Percentiles rank a stretch among this genome's conserved stretches.
Evolutionary conservation across 257 asterid species (phyloP).

Genomic region (Voacanga thouarsii): DNA sequence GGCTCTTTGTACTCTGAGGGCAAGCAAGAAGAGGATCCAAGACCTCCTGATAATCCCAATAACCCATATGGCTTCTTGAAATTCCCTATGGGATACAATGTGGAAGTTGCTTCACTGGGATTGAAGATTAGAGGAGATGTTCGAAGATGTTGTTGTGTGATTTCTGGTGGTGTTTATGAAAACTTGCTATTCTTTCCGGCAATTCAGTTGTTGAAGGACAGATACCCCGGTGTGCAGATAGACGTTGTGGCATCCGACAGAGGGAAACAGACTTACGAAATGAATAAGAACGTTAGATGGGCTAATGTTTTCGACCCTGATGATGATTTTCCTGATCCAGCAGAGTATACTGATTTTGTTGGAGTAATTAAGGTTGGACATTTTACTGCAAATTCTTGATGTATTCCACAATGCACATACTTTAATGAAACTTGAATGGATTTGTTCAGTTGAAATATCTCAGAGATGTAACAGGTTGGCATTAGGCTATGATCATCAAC

Average conservation of each 20-base stretch:
- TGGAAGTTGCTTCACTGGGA: constrained; percentile 74
- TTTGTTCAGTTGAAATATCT: not conserved
- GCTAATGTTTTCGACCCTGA: constrained; percentile 59
- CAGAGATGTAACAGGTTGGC: not conserved
- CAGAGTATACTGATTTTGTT: constrained; percentile 64
- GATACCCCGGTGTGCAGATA: constrained; percentile 83
- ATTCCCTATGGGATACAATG: constrained; percentile 66
- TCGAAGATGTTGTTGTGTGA: constrained; percentile 74
- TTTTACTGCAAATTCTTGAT: not conserved
- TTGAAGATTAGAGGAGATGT: constrained; percentile 75
- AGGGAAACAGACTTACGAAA: constrained; percentile 74
- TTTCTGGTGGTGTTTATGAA: constrained; percentile 85
- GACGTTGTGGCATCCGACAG: constrained; percentile 59
- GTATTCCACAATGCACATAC: not conserved
- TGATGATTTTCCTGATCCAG: constrained; percentile 70
- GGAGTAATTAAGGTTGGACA: constrained; percentile 68
- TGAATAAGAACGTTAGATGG: constrained; percentile 89
- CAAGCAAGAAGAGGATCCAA: constrained; percentile 73
- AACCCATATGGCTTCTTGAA: constrained; percentile 83
- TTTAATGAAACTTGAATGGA: not conserved
- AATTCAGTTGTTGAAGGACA: constrained; percentile 77
- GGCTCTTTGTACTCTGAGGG: constrained; percentile 63
- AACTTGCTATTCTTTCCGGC: constrained; percentile 72
- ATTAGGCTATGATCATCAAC: not conserved
- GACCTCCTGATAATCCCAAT: constrained; percentile 74